Conservation (phyloP, 2,329 filamentous ascomycete species). For the Talaromyces marneffei region DNA sequence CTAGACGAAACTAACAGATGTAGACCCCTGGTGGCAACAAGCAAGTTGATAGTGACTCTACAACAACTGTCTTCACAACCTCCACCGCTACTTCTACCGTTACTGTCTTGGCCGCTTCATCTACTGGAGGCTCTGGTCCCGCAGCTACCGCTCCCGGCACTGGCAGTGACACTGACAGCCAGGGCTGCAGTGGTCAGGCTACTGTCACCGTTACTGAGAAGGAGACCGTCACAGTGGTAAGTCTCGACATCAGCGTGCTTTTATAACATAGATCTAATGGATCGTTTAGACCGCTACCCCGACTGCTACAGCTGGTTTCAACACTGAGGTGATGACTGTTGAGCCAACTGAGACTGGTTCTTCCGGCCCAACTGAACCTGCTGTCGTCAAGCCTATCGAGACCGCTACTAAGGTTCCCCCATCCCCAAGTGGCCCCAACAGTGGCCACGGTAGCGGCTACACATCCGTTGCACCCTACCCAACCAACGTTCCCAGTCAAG, state of each 20-base stretch:
- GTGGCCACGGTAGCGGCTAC: conserved; percentile 12
- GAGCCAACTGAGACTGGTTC: background rate
- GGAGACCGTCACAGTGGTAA: conserved; percentile 33
- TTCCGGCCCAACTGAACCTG: background rate
- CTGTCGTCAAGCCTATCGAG: background rate
- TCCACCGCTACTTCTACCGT: conserved; percentile 16
- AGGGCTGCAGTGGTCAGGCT: conserved; percentile 9
- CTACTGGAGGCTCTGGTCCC: background rate
- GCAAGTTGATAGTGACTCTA: conserved; percentile 16
- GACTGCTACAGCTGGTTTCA: background rate
- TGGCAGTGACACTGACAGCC: conserved; percentile 3
- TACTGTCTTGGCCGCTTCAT: conserved; percentile 9
- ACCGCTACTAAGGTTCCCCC: conserved; percentile 10
- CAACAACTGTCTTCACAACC: conserved; percentile 27
- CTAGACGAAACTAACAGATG: background rate
- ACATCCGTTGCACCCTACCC: conserved; percentile 15
- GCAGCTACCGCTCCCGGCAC: background rate
- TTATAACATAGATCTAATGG: background rate
- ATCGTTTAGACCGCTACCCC: conserved; percentile 6
- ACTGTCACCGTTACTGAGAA: conserved; percentile 29
- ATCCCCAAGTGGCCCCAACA: conserved; percentile 10
- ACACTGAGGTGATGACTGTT: background rate
- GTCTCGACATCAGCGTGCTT: conserved; percentile 10
- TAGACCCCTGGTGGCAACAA: conserved; percentile 10
- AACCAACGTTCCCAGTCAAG: background rate